phyloP scores from a whole-genome alignment of 2,329 filamentous ascomycete genomes.

The Hypoxylon sp. region DNA sequence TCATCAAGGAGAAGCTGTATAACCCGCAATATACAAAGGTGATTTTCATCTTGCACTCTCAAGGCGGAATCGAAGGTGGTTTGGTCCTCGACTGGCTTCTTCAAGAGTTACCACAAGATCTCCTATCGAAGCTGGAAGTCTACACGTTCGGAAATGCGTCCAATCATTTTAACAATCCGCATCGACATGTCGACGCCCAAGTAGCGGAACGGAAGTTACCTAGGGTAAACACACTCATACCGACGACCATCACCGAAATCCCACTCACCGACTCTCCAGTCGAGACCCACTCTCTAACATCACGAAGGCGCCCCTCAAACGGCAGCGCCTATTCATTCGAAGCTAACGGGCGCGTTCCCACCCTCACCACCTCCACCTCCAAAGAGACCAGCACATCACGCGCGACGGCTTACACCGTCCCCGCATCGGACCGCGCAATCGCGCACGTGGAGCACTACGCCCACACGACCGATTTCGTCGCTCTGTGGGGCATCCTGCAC shows the following conservation, averaged over 20 bases:
- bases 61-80: slow-evolving; percentile 81
- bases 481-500: slow-evolving; percentile 80
- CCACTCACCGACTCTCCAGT: slow-evolving; percentile 52
- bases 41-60: slow-evolving; percentile 81
- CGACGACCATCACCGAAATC: slow-evolving; percentile 57
- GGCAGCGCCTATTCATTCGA: slow-evolving; percentile 27
- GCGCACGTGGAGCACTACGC: slow-evolving; percentile 86
- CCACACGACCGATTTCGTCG: slow-evolving; percentile 80
- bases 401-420: slow-evolving; percentile 39
- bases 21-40: slow-evolving; percentile 76
- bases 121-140: slow-evolving; percentile 79
- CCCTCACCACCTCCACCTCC: slow-evolving; percentile 56
- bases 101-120: slow-evolving; percentile 76
- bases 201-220: slow-evolving; percentile 57
- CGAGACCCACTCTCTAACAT: slow-evolving; percentile 43
- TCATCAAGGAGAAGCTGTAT: slow-evolving; percentile 75
- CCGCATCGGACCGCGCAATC: slow-evolving; percentile 68
- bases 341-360: slow-evolving; percentile 50
- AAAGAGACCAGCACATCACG: slow-evolving; percentile 32
- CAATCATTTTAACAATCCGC: slow-evolving; percentile 86
- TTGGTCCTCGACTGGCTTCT: slow-evolving; percentile 83
- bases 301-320: slow-evolving; percentile 38
- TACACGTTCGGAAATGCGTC: slow-evolving; percentile 85
- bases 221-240: slow-evolving; percentile 50
- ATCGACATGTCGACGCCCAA: slow-evolving; percentile 66